Percentiles rank a stretch among this genome's conserved stretches.
Evolutionary conservation across 176 grass and related monocot species (phyloP).

Genomic region (Musa acuminata): DNA sequence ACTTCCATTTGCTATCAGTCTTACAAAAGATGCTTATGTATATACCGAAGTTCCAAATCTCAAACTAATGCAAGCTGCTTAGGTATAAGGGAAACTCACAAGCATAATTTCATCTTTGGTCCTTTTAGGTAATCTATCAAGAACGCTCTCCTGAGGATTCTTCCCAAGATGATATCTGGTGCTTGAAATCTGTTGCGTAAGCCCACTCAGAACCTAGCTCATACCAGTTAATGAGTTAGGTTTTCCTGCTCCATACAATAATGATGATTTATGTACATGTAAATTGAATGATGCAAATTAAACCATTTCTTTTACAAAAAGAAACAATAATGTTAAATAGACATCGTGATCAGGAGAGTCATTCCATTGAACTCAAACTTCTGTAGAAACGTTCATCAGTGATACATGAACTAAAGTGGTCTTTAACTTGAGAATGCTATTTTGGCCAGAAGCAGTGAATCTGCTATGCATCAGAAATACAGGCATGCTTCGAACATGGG

Average conservation of each 20-base stretch:
- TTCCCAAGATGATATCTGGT: slow-evolving; percentile 76
- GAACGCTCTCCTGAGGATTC: slow-evolving; percentile 84
- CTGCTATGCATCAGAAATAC: background rate
- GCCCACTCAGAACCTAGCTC: slow-evolving; percentile 92
- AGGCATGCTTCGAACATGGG: background rate
- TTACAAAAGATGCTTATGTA: slow-evolving; percentile 3
- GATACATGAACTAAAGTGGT: background rate
- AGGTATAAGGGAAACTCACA: slow-evolving; percentile 38
- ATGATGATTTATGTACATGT: slow-evolving; percentile 23
- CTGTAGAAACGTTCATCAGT: background rate
- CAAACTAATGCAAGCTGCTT: background rate
- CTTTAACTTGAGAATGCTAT: background rate
- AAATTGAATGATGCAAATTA: background rate
- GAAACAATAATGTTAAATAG: background rate
- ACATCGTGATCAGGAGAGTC: background rate
- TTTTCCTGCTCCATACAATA: slow-evolving; percentile 82
- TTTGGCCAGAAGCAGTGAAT: background rate
- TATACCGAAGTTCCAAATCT: too few species aligned
- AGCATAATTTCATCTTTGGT: slow-evolving; percentile 89
- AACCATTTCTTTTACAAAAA: slow-evolving; percentile 5
- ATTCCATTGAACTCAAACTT: background rate
- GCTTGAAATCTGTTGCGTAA: slow-evolving; percentile 82
- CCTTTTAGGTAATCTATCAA: slow-evolving; percentile 55
- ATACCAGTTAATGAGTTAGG: slow-evolving; percentile 96
- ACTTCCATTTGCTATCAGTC: background rate